Evolutionary conservation across 805 yeast genomes (phyloP).

Genomic region (Teunomyces atbi): DNA sequence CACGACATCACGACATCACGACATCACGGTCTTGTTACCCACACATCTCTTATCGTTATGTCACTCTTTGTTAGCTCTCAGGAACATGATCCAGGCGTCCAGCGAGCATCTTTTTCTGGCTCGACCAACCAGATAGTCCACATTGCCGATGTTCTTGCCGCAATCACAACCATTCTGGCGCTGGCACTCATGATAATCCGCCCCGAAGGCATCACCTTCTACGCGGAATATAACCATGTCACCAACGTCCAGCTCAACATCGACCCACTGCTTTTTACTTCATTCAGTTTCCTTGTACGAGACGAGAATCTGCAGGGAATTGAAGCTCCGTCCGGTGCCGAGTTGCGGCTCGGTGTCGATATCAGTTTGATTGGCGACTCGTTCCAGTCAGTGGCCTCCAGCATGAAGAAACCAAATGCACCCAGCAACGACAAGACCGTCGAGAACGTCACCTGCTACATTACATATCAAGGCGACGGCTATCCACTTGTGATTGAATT

Average conservation of each 20-base stretch:
- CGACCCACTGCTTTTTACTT: conserved; percentile 36
- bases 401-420: conserved; percentile 6
- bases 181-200: conserved; percentile 37
- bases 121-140: conserved; percentile 38
- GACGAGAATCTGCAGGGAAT: conserved; percentile 8
- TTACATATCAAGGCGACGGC: conserved; percentile 40
- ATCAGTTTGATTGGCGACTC: conserved; percentile 34
- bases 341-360: conserved; percentile 34
- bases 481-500: conserved; percentile 39
- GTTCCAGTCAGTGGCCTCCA: conserved; percentile 30
- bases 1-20: neutral
- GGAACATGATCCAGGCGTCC: conserved; percentile 10
- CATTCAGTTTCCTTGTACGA: conserved; percentile 20
- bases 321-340: conserved; percentile 2
- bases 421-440: conserved; percentile 3
- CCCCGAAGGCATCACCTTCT: conserved; percentile 31
- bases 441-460: conserved; percentile 31
- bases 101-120: conserved; percentile 25
- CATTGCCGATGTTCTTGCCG: conserved; percentile 34
- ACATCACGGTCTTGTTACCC: too few species aligned
- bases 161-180: conserved; percentile 28
- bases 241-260: conserved; percentile 32
- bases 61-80: conserved; percentile 5
- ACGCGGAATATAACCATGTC: conserved; percentile 37
- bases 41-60: neutral